Conservation (phyloP, 371 early-diverging fungal genomes). For the Paraphysoderma sedebokerense region DNA sequence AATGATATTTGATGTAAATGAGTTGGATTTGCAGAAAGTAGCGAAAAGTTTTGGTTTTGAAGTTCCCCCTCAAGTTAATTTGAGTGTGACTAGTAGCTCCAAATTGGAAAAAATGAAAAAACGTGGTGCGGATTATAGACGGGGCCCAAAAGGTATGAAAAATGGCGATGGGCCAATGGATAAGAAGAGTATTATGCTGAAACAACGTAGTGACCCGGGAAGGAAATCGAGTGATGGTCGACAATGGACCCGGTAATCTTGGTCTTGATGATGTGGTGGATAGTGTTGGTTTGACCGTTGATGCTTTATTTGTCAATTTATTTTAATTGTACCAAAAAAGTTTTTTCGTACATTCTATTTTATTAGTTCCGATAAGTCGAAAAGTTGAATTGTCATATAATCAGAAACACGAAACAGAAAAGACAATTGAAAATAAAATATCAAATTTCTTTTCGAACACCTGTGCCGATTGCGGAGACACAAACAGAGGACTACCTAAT, state of each 20-base stretch:
- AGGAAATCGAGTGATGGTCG: neutral
- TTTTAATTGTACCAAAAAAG: too few relatives aligned
- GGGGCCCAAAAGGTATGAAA: neutral
- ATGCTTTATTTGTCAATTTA: too few relatives aligned
- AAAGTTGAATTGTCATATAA: too few relatives aligned
- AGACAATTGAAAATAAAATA: too few relatives aligned
- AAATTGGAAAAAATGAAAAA: slow-evolving; percentile 2
- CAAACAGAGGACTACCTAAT: too few relatives aligned
- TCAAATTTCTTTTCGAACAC: too few relatives aligned
- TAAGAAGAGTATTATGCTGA: neutral
- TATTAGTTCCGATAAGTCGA: too few relatives aligned
- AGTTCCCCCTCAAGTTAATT: slow-evolving; percentile 88
- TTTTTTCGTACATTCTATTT: too few relatives aligned
- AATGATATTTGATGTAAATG: slow-evolving; percentile 83
- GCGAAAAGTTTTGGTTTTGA: slow-evolving; percentile 89
- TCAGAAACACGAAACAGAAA: too few relatives aligned
- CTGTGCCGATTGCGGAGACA: too few relatives aligned
- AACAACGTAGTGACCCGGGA: neutral
- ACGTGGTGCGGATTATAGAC: neutral
- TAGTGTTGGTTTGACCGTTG: too few relatives aligned
- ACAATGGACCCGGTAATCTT: neutral
- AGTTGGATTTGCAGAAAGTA: slow-evolving; percentile 79
- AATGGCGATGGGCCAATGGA: neutral
- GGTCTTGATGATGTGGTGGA: too few relatives aligned
- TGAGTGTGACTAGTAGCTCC: slow-evolving; percentile 38